Conservation (phyloP, 257 asterid species). For the Rubia yunnanensis region DNA sequence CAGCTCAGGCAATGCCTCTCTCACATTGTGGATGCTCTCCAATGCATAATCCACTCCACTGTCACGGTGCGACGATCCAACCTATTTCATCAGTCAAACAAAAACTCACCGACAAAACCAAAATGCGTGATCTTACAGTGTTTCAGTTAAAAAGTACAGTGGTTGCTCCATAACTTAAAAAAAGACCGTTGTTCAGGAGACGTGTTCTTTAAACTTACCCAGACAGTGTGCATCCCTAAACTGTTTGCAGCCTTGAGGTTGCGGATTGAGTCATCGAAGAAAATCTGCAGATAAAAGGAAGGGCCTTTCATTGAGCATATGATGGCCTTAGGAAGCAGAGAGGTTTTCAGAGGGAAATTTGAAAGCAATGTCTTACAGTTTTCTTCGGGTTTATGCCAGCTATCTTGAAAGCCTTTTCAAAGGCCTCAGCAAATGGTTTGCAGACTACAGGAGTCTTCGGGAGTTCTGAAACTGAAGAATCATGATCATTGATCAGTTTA, state of each 20-base stretch:
- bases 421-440: conserved; percentile 68
- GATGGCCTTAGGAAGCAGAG: not conserved
- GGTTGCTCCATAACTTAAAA: no score
- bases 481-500: not conserved
- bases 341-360: not conserved
- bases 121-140: no score
- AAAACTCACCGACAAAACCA: not conserved
- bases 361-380: conserved; percentile 40
- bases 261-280: conserved; percentile 85
- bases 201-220: conserved; percentile 51
- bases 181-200: no score
- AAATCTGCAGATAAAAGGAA: conserved; percentile 35
- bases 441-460: conserved; percentile 49
- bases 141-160: no score
- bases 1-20: conserved; percentile 81
- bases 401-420: conserved; percentile 50
- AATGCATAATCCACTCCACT: conserved; percentile 62
- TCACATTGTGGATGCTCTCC: conserved; percentile 81
- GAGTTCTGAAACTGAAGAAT: conserved; percentile 23
- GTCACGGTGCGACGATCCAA: conserved; percentile 54
- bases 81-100: conserved; percentile 26
- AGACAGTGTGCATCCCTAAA: conserved; percentile 58
- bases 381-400: conserved; percentile 63
- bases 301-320: not conserved
- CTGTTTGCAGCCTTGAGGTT: conserved; percentile 66